phyloP scores from a whole-genome alignment of 805 yeast species.

The Kodamaea jinghongensis region DNA sequence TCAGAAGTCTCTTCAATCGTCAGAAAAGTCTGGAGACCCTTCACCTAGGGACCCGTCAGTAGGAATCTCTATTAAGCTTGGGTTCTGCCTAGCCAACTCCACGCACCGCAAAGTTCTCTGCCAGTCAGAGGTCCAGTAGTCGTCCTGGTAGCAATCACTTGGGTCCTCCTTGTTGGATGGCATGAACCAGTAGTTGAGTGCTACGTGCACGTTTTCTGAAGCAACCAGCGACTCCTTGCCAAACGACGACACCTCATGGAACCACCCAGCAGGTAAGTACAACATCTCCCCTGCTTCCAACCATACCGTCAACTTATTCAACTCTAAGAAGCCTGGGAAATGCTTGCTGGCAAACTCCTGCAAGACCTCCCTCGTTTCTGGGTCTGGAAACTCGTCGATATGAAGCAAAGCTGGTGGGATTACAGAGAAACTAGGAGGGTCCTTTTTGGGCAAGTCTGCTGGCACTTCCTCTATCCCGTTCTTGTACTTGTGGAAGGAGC shows the following conservation, averaged over 20 bases:
- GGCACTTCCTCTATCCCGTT: conserved; percentile 9
- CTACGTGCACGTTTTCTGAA: conserved; percentile 46
- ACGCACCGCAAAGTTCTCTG: conserved; percentile 34
- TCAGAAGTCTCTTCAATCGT: too few relatives aligned
- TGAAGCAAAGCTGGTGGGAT: conserved; percentile 66
- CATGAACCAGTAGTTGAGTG: conserved; percentile 72
- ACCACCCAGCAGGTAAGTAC: conserved; percentile 77
- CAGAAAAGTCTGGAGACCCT: too few relatives aligned
- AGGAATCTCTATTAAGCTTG: not conserved
- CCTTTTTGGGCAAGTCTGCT: conserved; percentile 21
- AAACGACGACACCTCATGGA: conserved; percentile 73
- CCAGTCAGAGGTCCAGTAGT: conserved; percentile 55
- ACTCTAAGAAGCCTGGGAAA: conserved; percentile 49
- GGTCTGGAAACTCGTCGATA: conserved; percentile 48
- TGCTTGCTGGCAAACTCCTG: conserved; percentile 32
- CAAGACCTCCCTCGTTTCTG: conserved; percentile 23
- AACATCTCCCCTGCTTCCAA: conserved; percentile 64
- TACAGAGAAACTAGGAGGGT: conserved; percentile 68
- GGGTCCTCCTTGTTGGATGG: conserved; percentile 50
- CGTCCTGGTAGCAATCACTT: conserved; percentile 43
- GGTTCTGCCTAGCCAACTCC: conserved; percentile 13
- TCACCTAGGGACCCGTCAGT: too few relatives aligned
- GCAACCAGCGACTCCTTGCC: conserved; percentile 27
- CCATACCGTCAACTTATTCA: conserved; percentile 44
- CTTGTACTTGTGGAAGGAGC: conserved; percentile 3